Base-by-base conservation (phyloP, 1,139 yeast species). In the Sugiyamaella sp. region DNA sequence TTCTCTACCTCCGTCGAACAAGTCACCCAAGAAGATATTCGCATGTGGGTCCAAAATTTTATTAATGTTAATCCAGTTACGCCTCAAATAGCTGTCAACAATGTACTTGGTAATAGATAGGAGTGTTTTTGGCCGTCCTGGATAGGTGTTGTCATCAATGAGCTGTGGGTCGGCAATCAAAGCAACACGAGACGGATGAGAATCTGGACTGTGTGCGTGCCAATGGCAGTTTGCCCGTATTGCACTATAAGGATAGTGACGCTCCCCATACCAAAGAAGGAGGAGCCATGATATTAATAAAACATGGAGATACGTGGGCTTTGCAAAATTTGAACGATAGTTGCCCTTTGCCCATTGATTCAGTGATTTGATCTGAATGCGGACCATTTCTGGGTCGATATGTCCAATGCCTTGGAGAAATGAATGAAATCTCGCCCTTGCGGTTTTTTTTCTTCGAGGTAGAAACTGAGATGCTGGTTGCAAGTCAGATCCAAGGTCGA, bases 1-100 rank as follows among this genome's bases (percentile, higher is more conserved):
- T 57, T 88, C 89, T 55, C 98, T 76, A 0, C 99, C 99, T 12
- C 98, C 98, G 69, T 93, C 99, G 66, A 91, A 89, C 55, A 91
- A 71, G 67, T 93, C 99, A 0, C 99, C 99, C 44, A 93, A 73
- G 66, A 89, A 93, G 4, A 91, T 71, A 1, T 84, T 82, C 2
- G 89, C 75, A 64, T 91, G 86, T 0, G 98, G 97, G 47, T 83
- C 81, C 51, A 93, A 75, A 2, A 72, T 62, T 6, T 72, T 63
- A 60, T 87, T 85, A 49, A 87, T 73, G 54, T 77, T 75, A 55
- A 79, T 78, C 80, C 90, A 87, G 65, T 91, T 90, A 57, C 95
- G 76, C 60, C 82, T 84, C 56, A 89, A 82, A 66, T 89, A 91
- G 60, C 86, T 82, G 67, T 93, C 99, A 24, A 85, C 78, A 50